Evolutionary conservation across 306 rosid genomes (phyloP), one percentile per base, ranked within the genome.

Genomic region (Potentilla sterilis): DNA sequence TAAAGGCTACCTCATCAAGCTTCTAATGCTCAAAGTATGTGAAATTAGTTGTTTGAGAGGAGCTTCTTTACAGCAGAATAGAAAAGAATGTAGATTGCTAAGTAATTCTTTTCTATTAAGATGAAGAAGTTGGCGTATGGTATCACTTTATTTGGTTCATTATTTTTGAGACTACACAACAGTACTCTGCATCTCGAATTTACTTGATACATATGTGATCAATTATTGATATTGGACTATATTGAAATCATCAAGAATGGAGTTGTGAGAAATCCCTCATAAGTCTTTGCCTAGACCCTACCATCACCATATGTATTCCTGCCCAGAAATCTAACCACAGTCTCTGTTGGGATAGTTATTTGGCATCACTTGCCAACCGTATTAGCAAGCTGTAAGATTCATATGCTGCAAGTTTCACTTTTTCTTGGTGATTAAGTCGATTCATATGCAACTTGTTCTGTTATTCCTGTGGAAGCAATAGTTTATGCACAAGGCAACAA

Each of bases 321-420:
- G 22, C 52, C 18, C 48, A 49, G 19, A 65, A 35, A 49, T 12
- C 19, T n/a, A n/a, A 65, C 15, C 14, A 10, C 34, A 67, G 12
- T 14, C 34, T n/a, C 28, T 49, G 65, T 66, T 75, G 55, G 55
- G 64, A 41, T 34, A n/a, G 38, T 34, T 6, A 16, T 40, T 76
- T 76, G 73, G 79, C 44, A 40, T 52, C 65, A 76, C 43, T 76
- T 40, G 79, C 14, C 46, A 67, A 41, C 72, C 34, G 4, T 51
- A 41, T 41, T 66, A 38, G 54, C 66, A 67, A 38, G 55, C 66
- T 66, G 67, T 67, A 76, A 67, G 72, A 52, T 76, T 52, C 71
- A 75, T 75, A 47, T 35, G 28, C 43, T 35, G 28, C 43, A 51
- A 38, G n/a, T 24, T 66, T 18, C 48, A 2, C 2, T 4, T 15